Conservation (phyloP, 169 alveolate genomes). For the Cytauxzoon felis region DNA sequence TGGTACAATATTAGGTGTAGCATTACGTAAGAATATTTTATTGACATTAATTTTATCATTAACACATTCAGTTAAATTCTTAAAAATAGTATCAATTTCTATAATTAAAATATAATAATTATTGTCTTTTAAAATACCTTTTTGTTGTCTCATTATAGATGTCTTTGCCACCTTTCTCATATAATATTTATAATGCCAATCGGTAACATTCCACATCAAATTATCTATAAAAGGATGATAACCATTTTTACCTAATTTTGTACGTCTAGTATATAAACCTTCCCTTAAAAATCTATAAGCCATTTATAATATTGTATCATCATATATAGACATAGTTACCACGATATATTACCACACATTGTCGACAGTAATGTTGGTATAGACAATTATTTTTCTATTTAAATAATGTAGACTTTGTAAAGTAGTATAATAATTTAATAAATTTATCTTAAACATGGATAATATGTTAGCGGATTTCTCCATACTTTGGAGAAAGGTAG, state of each 20-base stretch:
- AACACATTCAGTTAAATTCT: neutral
- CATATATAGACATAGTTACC: no score
- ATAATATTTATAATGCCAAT: constrained; percentile 59
- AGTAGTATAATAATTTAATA: neutral
- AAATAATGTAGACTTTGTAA: no score
- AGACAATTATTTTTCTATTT: no score
- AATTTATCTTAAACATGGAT: constrained; percentile 8
- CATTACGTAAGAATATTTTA: constrained; percentile 40
- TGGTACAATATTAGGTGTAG: constrained; percentile 66
- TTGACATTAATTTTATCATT: constrained; percentile 7
- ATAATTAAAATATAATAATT: neutral
- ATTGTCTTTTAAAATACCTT: constrained; percentile 28
- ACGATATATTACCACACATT: no score
- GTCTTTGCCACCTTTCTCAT: constrained; percentile 41
- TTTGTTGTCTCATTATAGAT: constrained; percentile 40
- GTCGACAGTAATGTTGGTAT: neutral
- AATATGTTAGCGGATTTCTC: constrained; percentile 50
- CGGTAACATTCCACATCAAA: constrained; percentile 54
- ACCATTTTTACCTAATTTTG: constrained; percentile 17
- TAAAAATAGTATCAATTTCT: no score
- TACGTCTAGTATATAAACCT: constrained; percentile 50
- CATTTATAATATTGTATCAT: constrained; percentile 18
- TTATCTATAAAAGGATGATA: constrained; percentile 56
- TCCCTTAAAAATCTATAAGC: constrained; percentile 49
- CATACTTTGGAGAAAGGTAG: constrained; percentile 44